A percentile compares a stretch with the other conserved stretches of the same genome.
Conservation (phyloP, 2,329 filamentous ascomycete species). For the Claviceps fusiformis region DNA sequence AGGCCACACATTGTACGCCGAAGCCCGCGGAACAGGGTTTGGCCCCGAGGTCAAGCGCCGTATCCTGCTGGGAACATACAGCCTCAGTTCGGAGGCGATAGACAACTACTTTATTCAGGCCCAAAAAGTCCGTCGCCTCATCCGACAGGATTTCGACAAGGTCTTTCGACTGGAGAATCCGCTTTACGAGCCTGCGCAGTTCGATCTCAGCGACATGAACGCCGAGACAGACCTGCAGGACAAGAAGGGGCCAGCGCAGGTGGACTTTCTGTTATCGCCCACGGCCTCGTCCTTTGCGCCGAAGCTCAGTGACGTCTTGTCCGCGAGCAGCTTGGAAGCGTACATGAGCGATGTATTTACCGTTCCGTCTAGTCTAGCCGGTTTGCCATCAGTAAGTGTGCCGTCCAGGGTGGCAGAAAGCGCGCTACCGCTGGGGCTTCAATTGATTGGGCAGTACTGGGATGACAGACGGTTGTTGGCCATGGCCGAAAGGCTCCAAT, state of each 20-base stretch:
- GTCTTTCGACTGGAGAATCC: constrained; percentile 61
- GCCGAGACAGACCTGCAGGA: constrained; percentile 36
- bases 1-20: constrained; percentile 58
- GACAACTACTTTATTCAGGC: constrained; percentile 96
- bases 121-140: constrained; percentile 70
- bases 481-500: constrained; percentile 31
- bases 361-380: constrained; percentile 84
- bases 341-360: constrained; percentile 96
- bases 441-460: constrained; percentile 71
- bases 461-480: constrained; percentile 53
- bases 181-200: constrained; percentile 39
- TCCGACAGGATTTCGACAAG: constrained; percentile 74
- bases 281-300: constrained; percentile 72
- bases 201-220: constrained; percentile 47
- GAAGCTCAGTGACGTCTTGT: constrained; percentile 40
- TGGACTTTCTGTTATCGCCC: constrained; percentile 79
- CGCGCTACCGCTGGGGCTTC: constrained; percentile 41
- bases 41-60: constrained; percentile 75
- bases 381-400: constrained; percentile 76
- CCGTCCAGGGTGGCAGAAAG: constrained; percentile 34
- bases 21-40: constrained; percentile 60
- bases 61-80: constrained; percentile 82
- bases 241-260: constrained; percentile 45
- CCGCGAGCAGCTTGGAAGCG: constrained; percentile 49
- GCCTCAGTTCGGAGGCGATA: constrained; percentile 76